Base-by-base conservation (phyloP, 106 monocot genomes). In the Apostasia ramifera region DNA sequence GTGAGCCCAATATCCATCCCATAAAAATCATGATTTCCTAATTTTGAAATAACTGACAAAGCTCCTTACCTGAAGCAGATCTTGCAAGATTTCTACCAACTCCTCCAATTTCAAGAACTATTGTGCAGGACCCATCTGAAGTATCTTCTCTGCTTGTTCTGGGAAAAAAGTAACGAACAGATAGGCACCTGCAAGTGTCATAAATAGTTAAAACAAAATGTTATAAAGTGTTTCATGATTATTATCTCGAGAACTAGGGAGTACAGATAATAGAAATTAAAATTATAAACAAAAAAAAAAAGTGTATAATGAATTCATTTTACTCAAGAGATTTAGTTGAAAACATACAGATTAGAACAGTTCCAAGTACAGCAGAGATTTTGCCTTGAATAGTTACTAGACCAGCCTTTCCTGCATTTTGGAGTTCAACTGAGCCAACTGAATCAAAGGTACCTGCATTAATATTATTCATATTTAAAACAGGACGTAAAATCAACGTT, bases 81-180 rank as follows among this genome's bases (percentile, higher is more conserved):
- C 26, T 26, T 26, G 26, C 26, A 0, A 26, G 26, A 26, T 26
- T 26, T 26, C 26, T 26, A 26, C 26, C 26, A 26, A 26, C 0
- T 0, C 26, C 26, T 26, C 26, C 14, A 26, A 58, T 11, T 72
- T 51, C 43, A 62, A 48, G 53, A 45, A 26, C 62, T 77, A 86
- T 63, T 79, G 72, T 44, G 48, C 5, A 9, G 83, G 82, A 53
- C 59, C 70, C 81, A 92, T 61, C 52, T 82, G 76, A 69, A 95
- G 81, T 61, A 95, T 44, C 74, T 92, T 88, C 38, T 95, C 95
- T 5, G 92, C 95, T 84, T 95, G 95, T 0, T 95, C 95, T 0
- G 95, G 95, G 76, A 95, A 95, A 76, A 95, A 95, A 15, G 91
- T 92, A 55, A 89, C 81, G 57, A 95, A 92, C 39, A 95, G 82